Conservation (phyloP, 176 grass and related monocot genomes). For the Oryza meyeriana region DNA sequence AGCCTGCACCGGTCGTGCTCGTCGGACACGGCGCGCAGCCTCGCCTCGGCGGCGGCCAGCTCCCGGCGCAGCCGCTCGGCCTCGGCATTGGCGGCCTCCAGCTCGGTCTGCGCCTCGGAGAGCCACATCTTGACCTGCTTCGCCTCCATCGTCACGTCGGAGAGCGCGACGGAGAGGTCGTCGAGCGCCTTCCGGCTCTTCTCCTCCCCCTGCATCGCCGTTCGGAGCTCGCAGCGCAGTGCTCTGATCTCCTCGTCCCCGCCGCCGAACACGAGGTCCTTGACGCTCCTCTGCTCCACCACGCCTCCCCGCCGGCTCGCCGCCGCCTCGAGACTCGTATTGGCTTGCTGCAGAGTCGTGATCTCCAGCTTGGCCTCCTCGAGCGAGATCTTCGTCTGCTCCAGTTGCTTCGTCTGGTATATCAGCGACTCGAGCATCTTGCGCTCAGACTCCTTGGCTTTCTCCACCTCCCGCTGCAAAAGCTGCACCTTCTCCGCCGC, state of each 20-base stretch:
- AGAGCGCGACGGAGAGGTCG: conserved; percentile 68
- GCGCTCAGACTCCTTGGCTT: conserved; percentile 81
- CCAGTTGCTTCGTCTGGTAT: conserved; percentile 80
- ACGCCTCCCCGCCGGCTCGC: not conserved
- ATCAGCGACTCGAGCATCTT: conserved; percentile 89
- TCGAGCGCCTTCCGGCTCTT: conserved; percentile 70
- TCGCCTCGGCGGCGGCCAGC: conserved; percentile 25
- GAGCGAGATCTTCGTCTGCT: conserved; percentile 86
- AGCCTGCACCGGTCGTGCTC: conserved; percentile 45
- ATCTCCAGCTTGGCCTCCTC: conserved; percentile 95
- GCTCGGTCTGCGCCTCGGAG: conserved; percentile 50
- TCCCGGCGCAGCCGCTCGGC: conserved; percentile 13
- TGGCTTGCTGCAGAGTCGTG: conserved; percentile 35
- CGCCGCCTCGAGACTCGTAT: conserved; percentile 26
- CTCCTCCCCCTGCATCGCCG: conserved; percentile 67
- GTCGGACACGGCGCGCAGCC: conserved; percentile 13
- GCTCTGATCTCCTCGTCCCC: conserved; percentile 54
- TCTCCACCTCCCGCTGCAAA: conserved; percentile 60
- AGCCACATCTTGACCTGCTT: conserved; percentile 65
- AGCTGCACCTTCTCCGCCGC: conserved; percentile 29
- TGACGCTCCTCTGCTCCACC: conserved; percentile 39
- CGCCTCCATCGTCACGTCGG: conserved; percentile 72
- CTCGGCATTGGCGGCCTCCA: conserved; percentile 53
- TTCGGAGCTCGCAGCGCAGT: conserved; percentile 45
- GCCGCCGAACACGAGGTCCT: conserved; percentile 46